phyloP scores from a whole-genome alignment of 768 basidiomycete genomes.

The Harrya chromipes region DNA sequence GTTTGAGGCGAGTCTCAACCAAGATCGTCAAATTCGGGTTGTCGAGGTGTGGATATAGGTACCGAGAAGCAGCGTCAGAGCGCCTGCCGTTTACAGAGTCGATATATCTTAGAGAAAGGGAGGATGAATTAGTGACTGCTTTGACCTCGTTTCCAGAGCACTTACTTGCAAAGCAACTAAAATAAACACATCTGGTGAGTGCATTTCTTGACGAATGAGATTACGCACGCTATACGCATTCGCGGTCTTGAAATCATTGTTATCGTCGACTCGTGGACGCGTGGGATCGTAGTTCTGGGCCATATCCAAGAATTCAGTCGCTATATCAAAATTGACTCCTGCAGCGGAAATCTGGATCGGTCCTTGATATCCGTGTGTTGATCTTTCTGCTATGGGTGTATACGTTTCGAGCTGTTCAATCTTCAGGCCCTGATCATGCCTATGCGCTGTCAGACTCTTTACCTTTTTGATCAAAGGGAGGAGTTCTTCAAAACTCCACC shows the following conservation, averaged over 20 bases:
- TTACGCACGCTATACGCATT: slow-evolving; percentile 26
- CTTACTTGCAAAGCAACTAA: too few relatives aligned
- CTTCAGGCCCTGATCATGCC: not conserved
- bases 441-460: not conserved
- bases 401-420: slow-evolving; percentile 42
- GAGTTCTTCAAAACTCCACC: slow-evolving; percentile 58
- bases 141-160: too few relatives aligned
- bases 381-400: slow-evolving; percentile 24
- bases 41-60: slow-evolving; percentile 35
- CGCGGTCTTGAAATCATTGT: slow-evolving; percentile 40
- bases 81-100: slow-evolving; percentile 38
- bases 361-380: slow-evolving; percentile 37
- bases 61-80: slow-evolving; percentile 33
- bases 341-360: slow-evolving; percentile 28
- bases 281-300: slow-evolving; percentile 46
- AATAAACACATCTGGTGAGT: too few relatives aligned
- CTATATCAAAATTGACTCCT: slow-evolving; percentile 11
- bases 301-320: slow-evolving; percentile 45
- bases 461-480: slow-evolving; percentile 62
- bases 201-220: not conserved
- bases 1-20: slow-evolving; percentile 34
- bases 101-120: slow-evolving; percentile 45
- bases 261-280: slow-evolving; percentile 43
- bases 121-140: too few relatives aligned
- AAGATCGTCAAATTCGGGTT: slow-evolving; percentile 31